Percentiles rank a stretch among this genome's conserved stretches.
Evolutionary conservation across 257 asterid genomes (phyloP).

Genomic region (Henckelia pumila): DNA sequence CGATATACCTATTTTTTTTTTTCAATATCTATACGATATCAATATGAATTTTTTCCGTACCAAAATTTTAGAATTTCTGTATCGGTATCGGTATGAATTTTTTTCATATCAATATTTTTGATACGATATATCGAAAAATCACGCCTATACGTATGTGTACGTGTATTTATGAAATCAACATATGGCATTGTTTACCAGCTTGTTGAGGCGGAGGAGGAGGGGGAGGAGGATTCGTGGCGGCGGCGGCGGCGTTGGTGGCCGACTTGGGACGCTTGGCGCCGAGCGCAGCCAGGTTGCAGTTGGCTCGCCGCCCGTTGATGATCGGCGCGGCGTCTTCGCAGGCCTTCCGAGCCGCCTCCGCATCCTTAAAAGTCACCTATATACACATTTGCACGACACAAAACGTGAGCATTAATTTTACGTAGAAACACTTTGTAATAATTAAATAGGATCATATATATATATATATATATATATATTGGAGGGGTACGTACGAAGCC

Average conservation of each 20-base stretch:
- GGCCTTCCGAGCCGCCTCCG: conserved; percentile 84
- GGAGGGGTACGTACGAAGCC: conserved; percentile 68
- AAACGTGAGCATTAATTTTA: too few relatives aligned
- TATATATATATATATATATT: too few relatives aligned
- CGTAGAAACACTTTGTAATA: too few relatives aligned
- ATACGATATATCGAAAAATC: too few relatives aligned
- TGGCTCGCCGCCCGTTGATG: conserved; percentile 95
- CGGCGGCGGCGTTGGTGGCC: conserved; percentile 40
- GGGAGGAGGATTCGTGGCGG: conserved; percentile 12
- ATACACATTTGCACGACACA: background rate
- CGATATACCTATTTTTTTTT: too few relatives aligned
- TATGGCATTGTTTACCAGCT: conserved; percentile 34
- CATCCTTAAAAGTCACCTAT: conserved; percentile 85
- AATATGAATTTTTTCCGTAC: too few relatives aligned
- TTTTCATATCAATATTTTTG: too few relatives aligned
- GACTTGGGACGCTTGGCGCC: conserved; percentile 81
- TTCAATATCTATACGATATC: too few relatives aligned
- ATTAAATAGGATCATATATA: too few relatives aligned
- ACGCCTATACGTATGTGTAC: too few relatives aligned
- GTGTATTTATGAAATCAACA: background rate
- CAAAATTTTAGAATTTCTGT: too few relatives aligned
- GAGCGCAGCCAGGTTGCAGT: conserved; percentile 89
- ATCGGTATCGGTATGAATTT: too few relatives aligned
- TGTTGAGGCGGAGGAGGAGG: conserved; percentile 49
- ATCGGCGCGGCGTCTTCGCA: conserved; percentile 80